Conservation (phyloP, 495 filamentous ascomycete genomes). For the Usnea hakonensis region DNA sequence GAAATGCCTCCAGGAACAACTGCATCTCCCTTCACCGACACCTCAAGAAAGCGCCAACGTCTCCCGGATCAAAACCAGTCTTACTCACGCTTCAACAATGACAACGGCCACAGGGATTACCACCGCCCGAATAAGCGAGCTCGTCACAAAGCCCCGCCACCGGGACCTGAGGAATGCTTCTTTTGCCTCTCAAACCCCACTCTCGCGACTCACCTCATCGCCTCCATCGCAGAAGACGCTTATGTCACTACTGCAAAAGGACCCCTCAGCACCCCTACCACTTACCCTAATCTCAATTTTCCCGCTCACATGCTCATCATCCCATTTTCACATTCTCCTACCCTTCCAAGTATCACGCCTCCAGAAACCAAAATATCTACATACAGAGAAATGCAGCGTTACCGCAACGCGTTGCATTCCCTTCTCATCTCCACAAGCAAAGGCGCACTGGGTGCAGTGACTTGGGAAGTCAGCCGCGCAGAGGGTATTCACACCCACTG, state of each 20-base stretch:
- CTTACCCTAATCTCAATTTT: conserved; percentile 63
- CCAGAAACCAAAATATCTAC: conserved; percentile 45
- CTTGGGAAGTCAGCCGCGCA: conserved; percentile 78
- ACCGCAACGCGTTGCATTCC: conserved; percentile 59
- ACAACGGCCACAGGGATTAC: conserved; percentile 27
- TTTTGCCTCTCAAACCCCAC: conserved; percentile 86
- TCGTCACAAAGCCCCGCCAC: conserved; percentile 46
- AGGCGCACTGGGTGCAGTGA: conserved; percentile 65
- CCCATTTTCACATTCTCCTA: conserved; percentile 69
- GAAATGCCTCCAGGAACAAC: conserved; percentile 62
- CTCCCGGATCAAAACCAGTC: conserved; percentile 44
- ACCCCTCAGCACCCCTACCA: conserved; percentile 61
- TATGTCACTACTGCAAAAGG: conserved; percentile 93
- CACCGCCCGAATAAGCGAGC: conserved; percentile 46
- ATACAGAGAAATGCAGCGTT: conserved; percentile 71
- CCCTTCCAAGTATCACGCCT: conserved; percentile 52
- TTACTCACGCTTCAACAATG: conserved; percentile 52
- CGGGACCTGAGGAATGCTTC: conserved; percentile 75
- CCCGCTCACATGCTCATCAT: conserved; percentile 88
- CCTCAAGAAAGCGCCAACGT: conserved; percentile 51
- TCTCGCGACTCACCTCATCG: conserved; percentile 78
- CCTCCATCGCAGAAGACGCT: conserved; percentile 71
- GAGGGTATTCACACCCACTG: conserved; percentile 82
- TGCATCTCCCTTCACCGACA: conserved; percentile 53
- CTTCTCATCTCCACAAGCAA: conserved; percentile 52